A percentile compares a stretch with the other conserved stretches of the same genome.
Evolutionary conservation across 2,329 filamentous ascomycete genomes (phyloP).

Genomic region (Leptodontidium sp.): DNA sequence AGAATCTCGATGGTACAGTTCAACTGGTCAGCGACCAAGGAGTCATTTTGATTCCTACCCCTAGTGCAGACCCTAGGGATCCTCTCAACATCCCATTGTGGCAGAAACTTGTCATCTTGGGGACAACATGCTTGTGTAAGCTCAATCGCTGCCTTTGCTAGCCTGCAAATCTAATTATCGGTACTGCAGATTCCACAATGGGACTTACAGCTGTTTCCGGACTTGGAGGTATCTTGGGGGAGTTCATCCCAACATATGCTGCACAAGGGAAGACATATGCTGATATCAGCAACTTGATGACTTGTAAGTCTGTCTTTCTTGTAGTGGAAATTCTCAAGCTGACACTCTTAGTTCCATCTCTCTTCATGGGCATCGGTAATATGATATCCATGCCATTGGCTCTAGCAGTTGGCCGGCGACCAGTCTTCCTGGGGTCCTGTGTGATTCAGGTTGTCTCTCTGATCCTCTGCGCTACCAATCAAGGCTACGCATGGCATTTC

Average conservation of each 20-base stretch:
- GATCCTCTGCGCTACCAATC: slow-evolving; percentile 48
- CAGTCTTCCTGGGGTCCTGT: slow-evolving; percentile 47
- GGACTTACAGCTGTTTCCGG: slow-evolving; percentile 53
- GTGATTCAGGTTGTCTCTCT: slow-evolving; percentile 47
- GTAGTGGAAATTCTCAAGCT: neutral
- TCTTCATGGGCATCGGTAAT: slow-evolving; percentile 51
- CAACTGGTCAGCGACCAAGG: slow-evolving; percentile 14
- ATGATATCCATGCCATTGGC: slow-evolving; percentile 52
- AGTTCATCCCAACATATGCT: slow-evolving; percentile 47
- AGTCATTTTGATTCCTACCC: slow-evolving; percentile 22
- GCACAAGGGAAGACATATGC: slow-evolving; percentile 38
- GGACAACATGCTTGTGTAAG: slow-evolving; percentile 46
- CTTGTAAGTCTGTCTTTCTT: neutral
- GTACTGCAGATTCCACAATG: slow-evolving; percentile 9
- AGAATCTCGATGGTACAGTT: slow-evolving; percentile 4
- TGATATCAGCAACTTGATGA: slow-evolving; percentile 46
- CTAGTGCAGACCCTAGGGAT: slow-evolving; percentile 31
- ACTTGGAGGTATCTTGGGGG: slow-evolving; percentile 51
- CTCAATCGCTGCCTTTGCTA: neutral
- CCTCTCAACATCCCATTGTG: slow-evolving; percentile 42
- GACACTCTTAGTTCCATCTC: slow-evolving; percentile 47
- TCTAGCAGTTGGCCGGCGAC: slow-evolving; percentile 50
- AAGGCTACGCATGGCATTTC: slow-evolving; percentile 49
- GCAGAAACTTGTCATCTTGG: slow-evolving; percentile 38
- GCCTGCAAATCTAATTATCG: neutral